Evolutionary conservation across 805 yeast species (phyloP), one percentile per base, ranked within the genome.

Genomic region (Sungouiella blattae): DNA sequence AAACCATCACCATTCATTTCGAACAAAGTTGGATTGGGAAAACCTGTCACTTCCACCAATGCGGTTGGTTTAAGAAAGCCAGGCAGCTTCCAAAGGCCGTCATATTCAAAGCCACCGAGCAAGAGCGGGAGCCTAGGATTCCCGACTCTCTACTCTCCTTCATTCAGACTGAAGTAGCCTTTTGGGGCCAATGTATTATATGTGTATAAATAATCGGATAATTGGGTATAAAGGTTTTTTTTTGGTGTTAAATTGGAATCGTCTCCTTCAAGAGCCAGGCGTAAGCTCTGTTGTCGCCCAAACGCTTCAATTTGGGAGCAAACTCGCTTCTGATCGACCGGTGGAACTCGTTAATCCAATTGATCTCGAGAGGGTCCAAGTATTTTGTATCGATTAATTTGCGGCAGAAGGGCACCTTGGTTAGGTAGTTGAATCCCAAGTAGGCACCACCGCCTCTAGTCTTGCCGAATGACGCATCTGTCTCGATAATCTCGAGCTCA

Each of bases 231-330:
- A 20, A 9, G 6, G 22, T 9, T 9, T 20, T 7, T 9, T 20
- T 9, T 20, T 20, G 6, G 5, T 6, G 8, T 27, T 14, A 35
- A 7, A 41, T 28, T 1, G 71, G 70, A 30, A 49, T 52, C 4
- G 87, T 80, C 58, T 87, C 94, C 41, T 73, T 73, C 46, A 73
- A 58, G 31, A 91, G 65, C 95, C 96, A 91, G 27, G 67, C 67
- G 45, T 69, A 69, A 0, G 89, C 83, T 15, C 75, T 57, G n/a
- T 68, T 65, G 39, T 80, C 83, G 4, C 74, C 72, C 52, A 70
- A 47, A 29, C 72, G 77, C 40, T 75, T 73, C 36, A 87, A 37
- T 20, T 35, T 28, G 8, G 43, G 39, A 6, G 45, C 62, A 38
- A 62, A 60, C 26, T 62, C 71, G 3, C 41, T 42, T 36, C 62